These are phyloP conservation scores for Apiospora arundinis DNA, from an alignment of 2,329 filamentous ascomycete genomes.

Conservation along the genomic window DNA sequence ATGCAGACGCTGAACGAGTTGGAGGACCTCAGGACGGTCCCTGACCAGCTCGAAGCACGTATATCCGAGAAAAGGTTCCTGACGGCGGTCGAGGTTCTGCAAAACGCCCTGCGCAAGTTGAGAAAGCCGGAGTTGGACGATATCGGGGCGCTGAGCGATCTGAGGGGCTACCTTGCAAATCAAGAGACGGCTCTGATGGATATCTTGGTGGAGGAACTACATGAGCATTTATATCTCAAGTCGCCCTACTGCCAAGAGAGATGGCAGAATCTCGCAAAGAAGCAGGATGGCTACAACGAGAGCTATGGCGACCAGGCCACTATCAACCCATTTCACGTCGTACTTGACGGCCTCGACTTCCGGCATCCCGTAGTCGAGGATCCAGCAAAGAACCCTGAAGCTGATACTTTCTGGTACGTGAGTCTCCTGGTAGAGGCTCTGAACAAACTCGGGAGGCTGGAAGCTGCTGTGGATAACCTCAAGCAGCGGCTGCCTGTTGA, in stretches of 20 bases:
- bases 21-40: constrained; percentile 86
- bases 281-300: constrained; percentile 62
- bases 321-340: constrained; percentile 61
- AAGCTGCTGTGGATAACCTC: constrained; percentile 85
- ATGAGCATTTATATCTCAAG: constrained; percentile 96
- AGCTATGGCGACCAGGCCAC: constrained; percentile 52
- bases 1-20: constrained; percentile 83
- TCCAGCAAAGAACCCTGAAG: constrained; percentile 89
- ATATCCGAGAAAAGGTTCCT: constrained; percentile 97
- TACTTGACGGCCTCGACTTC: constrained; percentile 67
- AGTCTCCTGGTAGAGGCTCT: constrained; percentile 85
- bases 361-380: constrained; percentile 77
- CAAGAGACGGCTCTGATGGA: constrained; percentile 93
- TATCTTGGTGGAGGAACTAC: constrained; percentile 94
- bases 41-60: constrained; percentile 89
- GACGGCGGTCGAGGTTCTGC: constrained; percentile 88
- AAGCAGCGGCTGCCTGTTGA: constrained; percentile 94
- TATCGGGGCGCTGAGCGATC: constrained; percentile 85
- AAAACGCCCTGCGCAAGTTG: constrained; percentile 83
- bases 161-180: constrained; percentile 87
- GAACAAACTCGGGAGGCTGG: constrained; percentile 86
- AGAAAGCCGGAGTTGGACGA: constrained; percentile 88
- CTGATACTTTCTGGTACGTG: constrained; percentile 94
- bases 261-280: constrained; percentile 84
- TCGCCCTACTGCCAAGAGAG: constrained; percentile 96